A percentile compares a stretch with the other conserved stretches of the same genome.
phyloP scores from a whole-genome alignment of 768 basidiomycete genomes.

The Mycena belliarum region DNA sequence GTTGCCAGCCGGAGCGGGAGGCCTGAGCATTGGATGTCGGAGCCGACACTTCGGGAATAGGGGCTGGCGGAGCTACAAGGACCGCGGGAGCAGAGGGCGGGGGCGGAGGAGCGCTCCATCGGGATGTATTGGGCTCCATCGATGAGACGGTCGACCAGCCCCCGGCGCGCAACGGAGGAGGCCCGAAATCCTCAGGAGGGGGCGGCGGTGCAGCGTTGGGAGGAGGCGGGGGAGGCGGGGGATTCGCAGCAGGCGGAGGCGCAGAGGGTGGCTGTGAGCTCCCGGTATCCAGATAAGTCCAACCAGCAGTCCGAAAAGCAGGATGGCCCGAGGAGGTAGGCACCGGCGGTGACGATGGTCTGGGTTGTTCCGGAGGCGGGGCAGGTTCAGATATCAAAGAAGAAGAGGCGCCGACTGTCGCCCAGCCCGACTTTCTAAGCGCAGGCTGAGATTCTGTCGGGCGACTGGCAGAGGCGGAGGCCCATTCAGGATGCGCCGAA shows the following conservation, averaged over 20 bases:
- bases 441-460: conserved; percentile 28
- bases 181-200: conserved; percentile 22
- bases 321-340: conserved; percentile 35
- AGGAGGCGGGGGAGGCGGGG: conserved; percentile 22
- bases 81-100: conserved; percentile 8
- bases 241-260: conserved; percentile 23
- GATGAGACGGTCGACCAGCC: conserved; percentile 18
- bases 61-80: too few species aligned
- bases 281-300: conserved; percentile 63
- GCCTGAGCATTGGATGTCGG: conserved; percentile 31
- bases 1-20: conserved; percentile 55
- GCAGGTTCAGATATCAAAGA: conserved; percentile 15
- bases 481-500: conserved; percentile 54
- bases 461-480: conserved; percentile 33
- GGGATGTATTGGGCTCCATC: neutral
- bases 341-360: conserved; percentile 14
- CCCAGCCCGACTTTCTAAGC: conserved; percentile 53
- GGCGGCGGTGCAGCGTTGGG: conserved; percentile 22
- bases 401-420: conserved; percentile 40
- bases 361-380: conserved; percentile 4
- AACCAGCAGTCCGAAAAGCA: conserved; percentile 62
- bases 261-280: conserved; percentile 33
- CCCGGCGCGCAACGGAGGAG: conserved; percentile 2
- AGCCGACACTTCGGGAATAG: conserved; percentile 3
- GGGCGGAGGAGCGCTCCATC: conserved; percentile 7